Base-by-base conservation (phyloP, 164 flowering plant species). In the Euptelea pleiosperma region DNA sequence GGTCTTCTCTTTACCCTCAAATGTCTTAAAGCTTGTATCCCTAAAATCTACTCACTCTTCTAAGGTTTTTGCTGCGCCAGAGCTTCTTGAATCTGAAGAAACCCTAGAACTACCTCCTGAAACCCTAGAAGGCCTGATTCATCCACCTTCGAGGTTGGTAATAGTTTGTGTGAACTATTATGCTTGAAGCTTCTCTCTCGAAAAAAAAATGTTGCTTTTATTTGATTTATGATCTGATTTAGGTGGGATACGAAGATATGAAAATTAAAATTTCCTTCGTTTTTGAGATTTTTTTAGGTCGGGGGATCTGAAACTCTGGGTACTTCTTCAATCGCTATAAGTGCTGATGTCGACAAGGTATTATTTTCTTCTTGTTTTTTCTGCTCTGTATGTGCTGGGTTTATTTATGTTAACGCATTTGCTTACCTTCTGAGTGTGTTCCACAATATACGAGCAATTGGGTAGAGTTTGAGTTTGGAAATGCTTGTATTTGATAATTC, bases 41-140 rank as follows among this genome's bases (percentile, higher is more conserved):
- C 60, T 70, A 8, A 76, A 65, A 42, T 33, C 56, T 35, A 61
- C 61, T 2, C 25, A 15, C 6, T 46, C 73, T 3, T 63, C 73
- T 8, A 78, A 57, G 70, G 65, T 70, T 65, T 80, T 69, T 44
- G 88, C 97, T 36, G 82, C 86, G 46, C 84, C 97, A 24, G 94
- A 86, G 70, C 63, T 67, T 45, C 51, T 87, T 50, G 81, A 77
- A 4, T 47, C 80, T 42, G 61, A 57, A 50, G 62, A 24, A 19
- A 29, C 26, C 14, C 22, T 48, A 19, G 74, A 50, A 30, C 26
- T 36, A 2, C 39, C 29, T 31, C n/a, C 57, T 46, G 79, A 74
- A 47, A 53, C 59, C 43, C 33, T 66, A 6, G 81, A 68, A 1
- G 75, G 39, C 63, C 75, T 25, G 79, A 62, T 9, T 58, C 68